Evolutionary conservation across 257 asterid genomes (phyloP).

Genomic region (Capsicum chinense): DNA sequence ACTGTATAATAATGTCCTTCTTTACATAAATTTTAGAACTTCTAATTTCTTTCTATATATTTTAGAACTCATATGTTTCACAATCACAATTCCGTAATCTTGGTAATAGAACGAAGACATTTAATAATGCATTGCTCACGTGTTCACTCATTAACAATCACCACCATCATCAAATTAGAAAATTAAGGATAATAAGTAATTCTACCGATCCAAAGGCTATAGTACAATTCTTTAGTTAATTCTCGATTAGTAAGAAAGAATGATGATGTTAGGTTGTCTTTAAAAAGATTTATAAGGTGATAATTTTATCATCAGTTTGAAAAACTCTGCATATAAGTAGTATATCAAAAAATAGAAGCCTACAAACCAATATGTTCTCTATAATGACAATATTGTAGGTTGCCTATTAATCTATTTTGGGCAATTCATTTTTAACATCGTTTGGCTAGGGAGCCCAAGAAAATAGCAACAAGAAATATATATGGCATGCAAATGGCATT

Average conservation of each 20-base stretch:
- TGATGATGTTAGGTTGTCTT: neutral
- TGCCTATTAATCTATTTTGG: neutral
- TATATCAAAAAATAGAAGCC: neutral
- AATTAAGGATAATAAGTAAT: neutral
- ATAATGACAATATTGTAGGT: neutral
- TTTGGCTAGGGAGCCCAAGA: neutral
- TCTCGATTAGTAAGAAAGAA: neutral
- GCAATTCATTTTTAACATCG: neutral
- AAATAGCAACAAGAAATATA: neutral
- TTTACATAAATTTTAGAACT: too few relatives aligned
- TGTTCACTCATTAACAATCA: neutral
- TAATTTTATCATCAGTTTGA: neutral
- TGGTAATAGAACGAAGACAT: too few relatives aligned
- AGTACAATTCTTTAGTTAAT: neutral
- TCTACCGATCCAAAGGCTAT: neutral
- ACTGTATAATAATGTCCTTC: too few relatives aligned
- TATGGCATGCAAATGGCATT: neutral
- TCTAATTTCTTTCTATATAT: too few relatives aligned
- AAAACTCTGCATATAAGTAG: neutral
- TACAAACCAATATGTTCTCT: neutral
- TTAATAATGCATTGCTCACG: too few relatives aligned
- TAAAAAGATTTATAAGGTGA: neutral
- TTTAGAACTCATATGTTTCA: too few relatives aligned
- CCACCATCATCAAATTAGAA: neutral
- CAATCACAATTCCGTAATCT: too few relatives aligned